Evolutionary conservation across 1,139 yeast genomes (phyloP).

Genomic region (Yamadazyma sp.): DNA sequence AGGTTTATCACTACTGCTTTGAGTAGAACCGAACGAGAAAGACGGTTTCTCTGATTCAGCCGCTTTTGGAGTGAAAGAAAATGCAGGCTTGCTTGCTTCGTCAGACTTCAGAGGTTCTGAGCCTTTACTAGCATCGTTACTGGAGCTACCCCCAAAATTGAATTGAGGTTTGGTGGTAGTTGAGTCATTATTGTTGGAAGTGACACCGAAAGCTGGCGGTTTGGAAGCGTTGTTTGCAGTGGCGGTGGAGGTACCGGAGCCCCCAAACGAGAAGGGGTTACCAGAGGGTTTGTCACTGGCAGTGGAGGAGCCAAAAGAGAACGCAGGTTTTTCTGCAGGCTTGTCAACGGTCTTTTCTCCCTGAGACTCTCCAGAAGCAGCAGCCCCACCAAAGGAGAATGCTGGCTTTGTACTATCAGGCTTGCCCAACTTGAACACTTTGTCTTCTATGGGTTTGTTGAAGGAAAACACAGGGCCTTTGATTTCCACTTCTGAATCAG

Average conservation of each 20-base stretch:
- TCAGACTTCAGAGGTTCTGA: background rate
- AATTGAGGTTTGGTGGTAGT: constrained; percentile 23
- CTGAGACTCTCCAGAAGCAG: no score
- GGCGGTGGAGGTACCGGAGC: background rate
- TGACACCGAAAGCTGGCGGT: constrained; percentile 23
- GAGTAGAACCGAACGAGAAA: constrained; percentile 11
- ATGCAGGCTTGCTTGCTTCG: constrained; percentile 10
- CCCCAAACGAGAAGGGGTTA: background rate
- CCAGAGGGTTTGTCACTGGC: constrained; percentile 2
- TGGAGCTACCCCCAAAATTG: constrained; percentile 16
- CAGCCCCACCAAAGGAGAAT: constrained; percentile 18
- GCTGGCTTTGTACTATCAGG: constrained; percentile 17
- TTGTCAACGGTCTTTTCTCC: no score
- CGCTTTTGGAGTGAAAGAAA: constrained; percentile 14
- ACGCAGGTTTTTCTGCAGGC: constrained; percentile 19
- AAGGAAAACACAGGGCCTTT: constrained; percentile 68
- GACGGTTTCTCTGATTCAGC: constrained; percentile 14
- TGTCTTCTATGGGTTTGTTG: constrained; percentile 45
- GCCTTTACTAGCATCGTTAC: constrained; percentile 5
- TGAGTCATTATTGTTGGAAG: constrained; percentile 8
- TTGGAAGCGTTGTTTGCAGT: no score
- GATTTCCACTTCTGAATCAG: constrained; percentile 54
- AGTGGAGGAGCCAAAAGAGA: constrained; percentile 10
- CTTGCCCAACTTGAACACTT: constrained; percentile 44
- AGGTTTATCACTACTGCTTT: constrained; percentile 17